Conservation (phyloP, 305 asterid genomes). For the Caryopteris hybrid region DNA sequence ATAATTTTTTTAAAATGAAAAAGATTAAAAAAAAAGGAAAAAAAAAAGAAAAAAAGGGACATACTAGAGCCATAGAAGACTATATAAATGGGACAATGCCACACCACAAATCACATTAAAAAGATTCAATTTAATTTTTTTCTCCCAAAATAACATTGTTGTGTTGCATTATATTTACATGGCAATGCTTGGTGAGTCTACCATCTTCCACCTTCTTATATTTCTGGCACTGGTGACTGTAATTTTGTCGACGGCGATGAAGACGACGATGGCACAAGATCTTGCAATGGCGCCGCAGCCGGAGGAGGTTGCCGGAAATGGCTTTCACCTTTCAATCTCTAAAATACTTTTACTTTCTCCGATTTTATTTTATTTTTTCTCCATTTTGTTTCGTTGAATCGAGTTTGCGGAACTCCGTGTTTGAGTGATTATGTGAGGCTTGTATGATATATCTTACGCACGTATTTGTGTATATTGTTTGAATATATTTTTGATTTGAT, state of each 20-base stretch:
- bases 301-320: slow-evolving; percentile 24
- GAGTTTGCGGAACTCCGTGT: neutral
- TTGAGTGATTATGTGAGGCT: neutral
- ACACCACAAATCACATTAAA: neutral
- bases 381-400: slow-evolving; percentile 3
- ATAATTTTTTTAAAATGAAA: neutral
- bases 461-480: slow-evolving; percentile 4
- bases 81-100: slow-evolving; percentile 21
- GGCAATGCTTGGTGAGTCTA: slow-evolving; percentile 19
- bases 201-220: slow-evolving; percentile 6
- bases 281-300: slow-evolving; percentile 29
- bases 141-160: neutral
- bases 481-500: slow-evolving; percentile 2
- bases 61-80: slow-evolving; percentile 3
- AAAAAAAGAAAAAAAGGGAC: neutral
- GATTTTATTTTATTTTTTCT: slow-evolving; percentile 11
- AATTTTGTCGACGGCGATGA: neutral
- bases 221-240: neutral
- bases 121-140: neutral
- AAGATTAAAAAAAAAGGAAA: too few species aligned
- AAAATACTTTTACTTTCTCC: slow-evolving; percentile 16
- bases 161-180: slow-evolving; percentile 7
- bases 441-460: neutral
- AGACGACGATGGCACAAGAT: slow-evolving; percentile 21
- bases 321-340: slow-evolving; percentile 11